These are phyloP conservation scores for Arthrobotrys pseudoclavata DNA, from an alignment of 2,329 filamentous ascomycete genomes.

Conservation along the genomic window DNA sequence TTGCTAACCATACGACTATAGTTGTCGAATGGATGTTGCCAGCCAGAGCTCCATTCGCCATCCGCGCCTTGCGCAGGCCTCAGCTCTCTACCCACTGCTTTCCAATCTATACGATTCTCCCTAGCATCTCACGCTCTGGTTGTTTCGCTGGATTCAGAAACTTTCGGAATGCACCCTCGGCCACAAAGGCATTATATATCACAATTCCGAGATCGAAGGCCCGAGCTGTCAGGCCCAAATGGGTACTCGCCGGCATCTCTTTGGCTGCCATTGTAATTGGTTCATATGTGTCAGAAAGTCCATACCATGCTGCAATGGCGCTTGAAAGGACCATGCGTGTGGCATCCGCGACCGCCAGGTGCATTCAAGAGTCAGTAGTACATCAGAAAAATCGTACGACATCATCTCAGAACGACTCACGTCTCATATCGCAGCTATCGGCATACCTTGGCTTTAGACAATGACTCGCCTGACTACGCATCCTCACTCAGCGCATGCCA, in stretches of 20 bases:
- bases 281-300: slow-evolving; percentile 44
- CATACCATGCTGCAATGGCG: slow-evolving; percentile 52
- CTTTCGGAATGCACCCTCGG: slow-evolving; percentile 3
- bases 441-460: slow-evolving; percentile 30
- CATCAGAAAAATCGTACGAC: neutral
- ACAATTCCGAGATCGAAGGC: slow-evolving; percentile 18
- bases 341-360: slow-evolving; percentile 46
- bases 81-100: neutral
- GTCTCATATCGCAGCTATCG: slow-evolving; percentile 41
- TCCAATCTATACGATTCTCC: neutral
- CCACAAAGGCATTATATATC: neutral
- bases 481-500: slow-evolving; percentile 46
- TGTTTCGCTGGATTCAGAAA: neutral
- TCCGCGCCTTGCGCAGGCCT: slow-evolving; percentile 34
- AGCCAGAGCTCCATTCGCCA: slow-evolving; percentile 3
- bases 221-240: slow-evolving; percentile 4
- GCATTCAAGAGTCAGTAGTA: slow-evolving; percentile 56
- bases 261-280: slow-evolving; percentile 16
- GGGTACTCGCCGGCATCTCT: slow-evolving; percentile 43
- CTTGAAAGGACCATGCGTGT: slow-evolving; percentile 56
- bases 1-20: neutral
- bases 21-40: slow-evolving; percentile 54
- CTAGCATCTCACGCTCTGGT: neutral
- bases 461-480: slow-evolving; percentile 31
- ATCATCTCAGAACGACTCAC: slow-evolving; percentile 24